Percentiles rank a stretch among this genome's conserved stretches.
phyloP scores from a whole-genome alignment of 495 filamentous ascomycete genomes.

The Evansstolkia leycettana region DNA sequence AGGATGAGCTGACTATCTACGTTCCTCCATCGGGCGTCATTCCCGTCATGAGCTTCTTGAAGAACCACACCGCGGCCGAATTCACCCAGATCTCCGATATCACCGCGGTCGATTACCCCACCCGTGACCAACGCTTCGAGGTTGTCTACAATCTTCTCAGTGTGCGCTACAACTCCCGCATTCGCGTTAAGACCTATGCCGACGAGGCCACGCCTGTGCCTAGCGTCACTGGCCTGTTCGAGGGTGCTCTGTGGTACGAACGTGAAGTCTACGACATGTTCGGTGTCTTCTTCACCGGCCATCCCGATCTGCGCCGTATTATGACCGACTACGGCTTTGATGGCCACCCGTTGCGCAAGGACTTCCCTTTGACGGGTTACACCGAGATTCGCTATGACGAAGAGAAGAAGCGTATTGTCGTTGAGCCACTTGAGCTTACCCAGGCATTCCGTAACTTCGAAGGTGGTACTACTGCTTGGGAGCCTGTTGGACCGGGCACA shows the following conservation, averaged over 20 bases:
- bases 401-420: constrained; percentile 98
- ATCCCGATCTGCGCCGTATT: constrained; percentile 94
- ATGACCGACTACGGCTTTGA: constrained; percentile 99
- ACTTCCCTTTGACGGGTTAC: constrained; percentile 97
- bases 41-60: constrained; percentile 89
- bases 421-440: constrained; percentile 92
- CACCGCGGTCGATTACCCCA: constrained; percentile 91
- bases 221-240: constrained; percentile 71
- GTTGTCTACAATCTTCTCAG: constrained; percentile 96
- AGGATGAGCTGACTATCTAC: constrained; percentile 93
- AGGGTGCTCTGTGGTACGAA: constrained; percentile 98
- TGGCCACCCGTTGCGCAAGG: constrained; percentile 92
- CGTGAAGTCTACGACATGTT: constrained; percentile 96
- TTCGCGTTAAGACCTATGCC: constrained; percentile 97
- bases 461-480: constrained; percentile 62
- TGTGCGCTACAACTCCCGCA: constrained; percentile 88
- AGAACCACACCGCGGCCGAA: constrained; percentile 94
- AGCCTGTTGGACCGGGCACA: constrained; percentile 75
- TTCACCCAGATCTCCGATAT: constrained; percentile 89
- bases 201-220: constrained; percentile 94
- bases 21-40: constrained; percentile 78
- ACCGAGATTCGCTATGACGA: constrained; percentile 97
- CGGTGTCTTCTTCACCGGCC: constrained; percentile 89
- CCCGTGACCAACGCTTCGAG: constrained; percentile 88
- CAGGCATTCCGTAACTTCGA: constrained; percentile 99